Conservation (phyloP, 441 rosid genomes). For the Erodium texanum region DNA sequence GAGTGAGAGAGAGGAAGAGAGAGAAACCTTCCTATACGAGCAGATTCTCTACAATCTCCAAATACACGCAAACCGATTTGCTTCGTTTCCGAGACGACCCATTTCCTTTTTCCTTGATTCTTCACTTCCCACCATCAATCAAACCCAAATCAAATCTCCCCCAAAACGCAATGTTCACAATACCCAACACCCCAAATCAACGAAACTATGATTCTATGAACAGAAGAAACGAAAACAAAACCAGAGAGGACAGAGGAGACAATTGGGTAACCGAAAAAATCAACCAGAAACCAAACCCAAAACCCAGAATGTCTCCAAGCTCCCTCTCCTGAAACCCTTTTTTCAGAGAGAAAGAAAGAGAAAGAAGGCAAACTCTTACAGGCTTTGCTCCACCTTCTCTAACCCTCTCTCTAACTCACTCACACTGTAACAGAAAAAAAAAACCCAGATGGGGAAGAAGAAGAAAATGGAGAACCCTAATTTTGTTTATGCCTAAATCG, state of each 20-base stretch:
- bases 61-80: conserved; percentile 5
- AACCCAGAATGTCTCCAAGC: conserved; percentile 53
- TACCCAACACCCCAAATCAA: background rate
- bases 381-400: conserved; percentile 62
- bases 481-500: conserved; percentile 9
- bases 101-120: background rate
- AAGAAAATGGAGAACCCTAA: conserved; percentile 38
- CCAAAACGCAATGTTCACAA: background rate
- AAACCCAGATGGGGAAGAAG: background rate
- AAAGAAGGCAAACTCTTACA: conserved; percentile 30
- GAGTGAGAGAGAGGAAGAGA: background rate
- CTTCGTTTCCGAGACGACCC: conserved; percentile 5
- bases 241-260: conserved; percentile 41
- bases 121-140: background rate
- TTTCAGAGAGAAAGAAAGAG: conserved; percentile 42
- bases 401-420: conserved; percentile 40
- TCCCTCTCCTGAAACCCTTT: conserved; percentile 35
- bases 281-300: conserved; percentile 15
- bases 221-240: background rate
- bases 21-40: conserved; percentile 4
- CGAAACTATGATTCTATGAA: no score
- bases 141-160: conserved; percentile 7
- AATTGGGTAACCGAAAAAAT: conserved; percentile 23
- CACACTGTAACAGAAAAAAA: background rate
- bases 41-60: conserved; percentile 7